Evolutionary conservation across 2,329 filamentous ascomycete species (phyloP), one percentile per base, ranked within the genome.

Genomic region (Penicillium sp.): DNA sequence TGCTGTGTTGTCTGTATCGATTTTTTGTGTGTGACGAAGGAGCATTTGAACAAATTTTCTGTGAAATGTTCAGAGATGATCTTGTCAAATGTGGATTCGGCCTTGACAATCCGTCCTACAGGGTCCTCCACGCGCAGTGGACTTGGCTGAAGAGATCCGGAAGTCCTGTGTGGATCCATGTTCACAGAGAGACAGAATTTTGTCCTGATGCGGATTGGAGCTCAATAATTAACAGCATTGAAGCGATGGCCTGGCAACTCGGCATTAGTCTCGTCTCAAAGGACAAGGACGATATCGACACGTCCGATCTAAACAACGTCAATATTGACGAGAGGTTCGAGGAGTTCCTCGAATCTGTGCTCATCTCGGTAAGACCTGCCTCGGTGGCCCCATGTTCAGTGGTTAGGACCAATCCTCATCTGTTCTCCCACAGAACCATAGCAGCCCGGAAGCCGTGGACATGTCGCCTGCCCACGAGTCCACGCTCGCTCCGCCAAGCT

Each of bases 31-130:
- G 31, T 5, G 35, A 45, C 3, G 14, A 19, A 1, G 18, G 14
- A 1, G 39, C 39, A 0, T 58, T 53, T 6, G 30, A 37, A 14
- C 30, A 20, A 2, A 47, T 66, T 0, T 66, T 68, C 18, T 63
- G 57, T 8, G 8, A 33, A 0, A 36, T 54, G 0, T 66, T 63
- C 28, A 16, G 33, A n/a, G 7, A 32, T 0, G 38, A 62, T 4
- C 33, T 65, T 1, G 26, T 15, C 1, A 20, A 45, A 0, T 44
- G 44, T 37, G 60, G 57, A 0, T 56, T 63, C n/a, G n/a, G n/a
- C 5, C 3, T 30, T 7, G 41, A 33, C 0, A 31, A 56, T 20
- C 13, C 43, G 3, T 26, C 50, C 3, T 39, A 23, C 3, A 18
- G 4, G 0, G 47, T 38, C 0, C 16, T 65, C 0, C 5, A 43